These are phyloP conservation scores for Mycena albidolilacea DNA, from an alignment of 768 basidiomycete genomes.

Conservation along the genomic window DNA sequence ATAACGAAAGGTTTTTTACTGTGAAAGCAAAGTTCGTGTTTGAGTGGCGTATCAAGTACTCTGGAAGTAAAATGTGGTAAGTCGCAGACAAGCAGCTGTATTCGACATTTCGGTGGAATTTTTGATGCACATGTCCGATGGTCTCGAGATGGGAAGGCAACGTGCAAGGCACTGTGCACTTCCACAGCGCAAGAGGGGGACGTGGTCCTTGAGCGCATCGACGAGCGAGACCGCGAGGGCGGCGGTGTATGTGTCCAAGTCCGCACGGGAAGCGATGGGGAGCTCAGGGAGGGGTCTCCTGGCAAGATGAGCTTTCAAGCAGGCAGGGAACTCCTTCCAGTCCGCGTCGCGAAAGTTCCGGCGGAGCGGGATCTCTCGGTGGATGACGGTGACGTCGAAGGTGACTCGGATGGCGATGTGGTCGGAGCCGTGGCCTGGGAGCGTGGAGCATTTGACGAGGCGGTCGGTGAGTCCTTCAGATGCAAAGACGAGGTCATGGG, in stretches of 20 bases:
- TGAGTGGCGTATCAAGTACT: too few species aligned
- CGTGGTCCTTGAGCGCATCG: background rate
- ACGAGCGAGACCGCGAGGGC: background rate
- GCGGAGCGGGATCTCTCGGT: background rate
- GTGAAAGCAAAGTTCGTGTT: too few species aligned
- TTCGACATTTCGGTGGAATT: too few species aligned
- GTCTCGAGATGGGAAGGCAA: too few species aligned
- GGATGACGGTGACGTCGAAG: constrained; percentile 3
- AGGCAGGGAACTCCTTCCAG: constrained; percentile 23
- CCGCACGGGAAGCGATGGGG: background rate
- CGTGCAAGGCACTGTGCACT: too few species aligned
- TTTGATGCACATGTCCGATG: too few species aligned
- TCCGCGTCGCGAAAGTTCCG: constrained; percentile 16
- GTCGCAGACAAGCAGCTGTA: too few species aligned
- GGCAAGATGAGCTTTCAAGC: background rate
- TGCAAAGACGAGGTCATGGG: constrained; percentile 31
- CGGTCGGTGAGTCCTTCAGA: background rate
- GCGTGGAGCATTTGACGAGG: constrained; percentile 22
- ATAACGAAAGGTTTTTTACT: too few species aligned
- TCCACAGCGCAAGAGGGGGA: constrained; percentile 4
- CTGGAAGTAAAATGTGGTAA: too few species aligned
- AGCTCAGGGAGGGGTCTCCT: constrained; percentile 3
- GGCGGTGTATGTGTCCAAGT: constrained; percentile 7
- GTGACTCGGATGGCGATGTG: constrained; percentile 6
- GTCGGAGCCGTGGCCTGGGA: constrained; percentile 24